Conservation (phyloP, 2,329 filamentous ascomycete species). For the Didymella segeticola region DNA sequence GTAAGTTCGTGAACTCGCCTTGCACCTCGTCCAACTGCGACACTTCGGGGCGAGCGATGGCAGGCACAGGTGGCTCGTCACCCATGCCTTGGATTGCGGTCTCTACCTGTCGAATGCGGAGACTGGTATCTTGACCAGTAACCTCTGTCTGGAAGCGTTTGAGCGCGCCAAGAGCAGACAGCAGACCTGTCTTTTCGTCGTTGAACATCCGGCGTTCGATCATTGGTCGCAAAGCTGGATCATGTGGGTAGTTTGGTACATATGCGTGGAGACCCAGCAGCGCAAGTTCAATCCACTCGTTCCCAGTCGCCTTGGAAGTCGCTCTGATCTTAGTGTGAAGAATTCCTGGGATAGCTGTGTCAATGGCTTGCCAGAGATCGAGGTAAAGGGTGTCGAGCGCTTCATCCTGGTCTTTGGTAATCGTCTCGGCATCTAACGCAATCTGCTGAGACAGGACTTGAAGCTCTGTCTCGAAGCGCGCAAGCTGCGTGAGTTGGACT, state of each 20-base stretch:
- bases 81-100: slow-evolving; percentile 70
- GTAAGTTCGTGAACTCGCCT: slow-evolving; percentile 79
- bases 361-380: slow-evolving; percentile 28
- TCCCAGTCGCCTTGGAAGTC: not conserved
- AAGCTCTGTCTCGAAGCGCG: slow-evolving; percentile 51
- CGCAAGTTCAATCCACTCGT: slow-evolving; percentile 77
- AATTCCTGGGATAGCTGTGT: slow-evolving; percentile 15
- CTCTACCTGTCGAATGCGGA: slow-evolving; percentile 69
- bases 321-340: slow-evolving; percentile 42
- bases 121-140: slow-evolving; percentile 71
- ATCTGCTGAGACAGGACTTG: slow-evolving; percentile 47
- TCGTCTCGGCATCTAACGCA: slow-evolving; percentile 39
- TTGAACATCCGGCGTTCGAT: slow-evolving; percentile 69
- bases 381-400: slow-evolving; percentile 40
- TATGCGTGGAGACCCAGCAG: slow-evolving; percentile 78
- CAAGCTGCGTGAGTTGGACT: slow-evolving; percentile 50
- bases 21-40: slow-evolving; percentile 77
- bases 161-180: slow-evolving; percentile 66
- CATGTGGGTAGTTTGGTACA: slow-evolving; percentile 84
- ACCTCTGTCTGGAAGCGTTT: slow-evolving; percentile 70
- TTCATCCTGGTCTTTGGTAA: slow-evolving; percentile 41
- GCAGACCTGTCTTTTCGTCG: slow-evolving; percentile 63
- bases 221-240: slow-evolving; percentile 70
- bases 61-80: slow-evolving; percentile 67
- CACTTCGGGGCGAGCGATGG: slow-evolving; percentile 73